phyloP scores from a whole-genome alignment of 768 basidiomycete species.

The Rhodocollybia butyracea region DNA sequence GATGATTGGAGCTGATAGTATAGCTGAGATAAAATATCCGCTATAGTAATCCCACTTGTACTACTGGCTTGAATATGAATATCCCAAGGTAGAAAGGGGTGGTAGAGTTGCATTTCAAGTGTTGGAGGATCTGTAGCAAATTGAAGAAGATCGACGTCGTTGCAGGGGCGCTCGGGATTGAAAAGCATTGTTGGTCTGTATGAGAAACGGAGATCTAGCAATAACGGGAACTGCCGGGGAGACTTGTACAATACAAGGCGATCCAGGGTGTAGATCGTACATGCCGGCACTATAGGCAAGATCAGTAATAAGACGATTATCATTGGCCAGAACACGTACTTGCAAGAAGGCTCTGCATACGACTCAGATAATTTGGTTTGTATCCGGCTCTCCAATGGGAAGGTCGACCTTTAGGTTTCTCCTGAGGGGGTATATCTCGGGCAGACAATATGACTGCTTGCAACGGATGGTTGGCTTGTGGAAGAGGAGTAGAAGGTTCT shows the following conservation, averaged over 20 bases:
- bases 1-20: conserved; percentile 28
- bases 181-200: background rate
- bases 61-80: conserved; percentile 37
- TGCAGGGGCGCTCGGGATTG: conserved; percentile 2
- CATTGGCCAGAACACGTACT: background rate
- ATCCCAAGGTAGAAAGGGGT: conserved; percentile 46
- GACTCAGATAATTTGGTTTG: background rate
- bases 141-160: conserved; percentile 31
- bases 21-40: conserved; percentile 39
- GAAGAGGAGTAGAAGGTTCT: background rate
- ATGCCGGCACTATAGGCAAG: background rate
- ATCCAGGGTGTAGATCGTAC: background rate
- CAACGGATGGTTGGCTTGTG: background rate
- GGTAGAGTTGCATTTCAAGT: conserved; percentile 41
- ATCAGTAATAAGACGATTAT: background rate
- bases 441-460: background rate
- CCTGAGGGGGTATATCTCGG: background rate
- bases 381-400: conserved; percentile 4
- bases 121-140: conserved; percentile 40
- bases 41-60: conserved; percentile 39
- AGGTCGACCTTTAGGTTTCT: background rate
- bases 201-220: background rate
- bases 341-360: background rate
- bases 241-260: background rate
- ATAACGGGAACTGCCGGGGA: background rate